Percentiles rank a stretch among this genome's conserved stretches.
Evolutionary conservation across 2,329 filamentous ascomycete genomes (phyloP).

Genomic region (Harringtonia lauricola): DNA sequence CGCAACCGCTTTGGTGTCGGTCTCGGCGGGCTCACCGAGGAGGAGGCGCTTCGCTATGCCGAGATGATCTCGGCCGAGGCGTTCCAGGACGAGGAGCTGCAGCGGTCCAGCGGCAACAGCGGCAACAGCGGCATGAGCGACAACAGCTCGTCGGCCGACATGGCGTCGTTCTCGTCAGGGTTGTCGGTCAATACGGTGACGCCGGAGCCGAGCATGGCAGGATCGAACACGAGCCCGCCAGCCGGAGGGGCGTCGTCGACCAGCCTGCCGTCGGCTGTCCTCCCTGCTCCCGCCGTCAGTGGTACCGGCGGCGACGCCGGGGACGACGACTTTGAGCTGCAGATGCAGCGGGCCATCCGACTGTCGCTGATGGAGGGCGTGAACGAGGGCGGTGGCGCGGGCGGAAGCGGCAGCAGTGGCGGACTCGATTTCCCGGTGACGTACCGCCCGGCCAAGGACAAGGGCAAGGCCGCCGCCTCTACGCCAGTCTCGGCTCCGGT

Average conservation of each 20-base stretch:
- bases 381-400: constrained; percentile 22
- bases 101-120: constrained; percentile 23
- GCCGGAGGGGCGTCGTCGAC: not conserved
- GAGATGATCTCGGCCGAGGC: constrained; percentile 56
- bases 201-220: constrained; percentile 41
- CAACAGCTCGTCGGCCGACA: constrained; percentile 3
- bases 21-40: constrained; percentile 53
- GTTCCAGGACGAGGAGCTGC: constrained; percentile 45
- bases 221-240: constrained; percentile 10
- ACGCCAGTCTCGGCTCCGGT: constrained; percentile 7
- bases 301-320: not conserved
- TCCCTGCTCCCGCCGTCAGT: not conserved
- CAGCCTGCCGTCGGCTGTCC: too few species aligned
- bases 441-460: constrained; percentile 1
- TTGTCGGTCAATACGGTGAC: constrained; percentile 32
- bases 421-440: constrained; percentile 33
- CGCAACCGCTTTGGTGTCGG: constrained; percentile 77
- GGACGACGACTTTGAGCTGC: constrained; percentile 44
- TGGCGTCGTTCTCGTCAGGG: not conserved
- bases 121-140: not conserved
- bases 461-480: not conserved
- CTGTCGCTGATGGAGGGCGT: constrained; percentile 47
- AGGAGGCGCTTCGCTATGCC: constrained; percentile 53
- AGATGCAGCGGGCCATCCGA: constrained; percentile 52
- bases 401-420: not conserved